Base-by-base conservation (phyloP, 768 basidiomycete species). In the Tricholomella constricta region DNA sequence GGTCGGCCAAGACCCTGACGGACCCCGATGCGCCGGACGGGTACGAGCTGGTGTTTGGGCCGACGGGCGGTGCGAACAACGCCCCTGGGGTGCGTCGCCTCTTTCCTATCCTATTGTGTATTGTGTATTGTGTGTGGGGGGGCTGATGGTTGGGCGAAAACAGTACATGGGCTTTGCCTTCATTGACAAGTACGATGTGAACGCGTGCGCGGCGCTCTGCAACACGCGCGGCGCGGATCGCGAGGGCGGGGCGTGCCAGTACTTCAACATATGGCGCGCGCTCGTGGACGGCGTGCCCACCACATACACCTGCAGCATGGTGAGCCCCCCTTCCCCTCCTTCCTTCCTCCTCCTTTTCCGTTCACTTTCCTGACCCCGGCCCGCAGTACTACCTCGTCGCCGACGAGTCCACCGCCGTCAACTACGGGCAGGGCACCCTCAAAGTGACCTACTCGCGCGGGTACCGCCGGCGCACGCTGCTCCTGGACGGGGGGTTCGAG, bases 191-290 rank as follows among this genome's bases (percentile, higher is more conserved):
- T 81, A 81, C 58, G 78, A 79, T 52, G 75, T 76, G 45, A 57
- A 69, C 7, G 75, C 75, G 5, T 81, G 78, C 45, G 75, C 79
- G 12, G 60, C 63, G 15, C 67, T 73, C 26, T 81, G 79, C 61
- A 78, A 76, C 50, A 66, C 64, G 11, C 73, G 78, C 25, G 72
- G 68, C 7, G 66, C 73, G 3, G 78, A 80, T 52, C 59, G 65
- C 6, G 56, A 56, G 27, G 77, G 78, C 25, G 79, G 78, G 40
- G 72, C 70, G 6, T 81, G 79, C 64, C 71, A 73, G 48, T 81
- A 72, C 68, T 78, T 81, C 65, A 81, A 81, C 57, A 79, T 80
- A 66, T 81, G 78, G 78, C 73, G 77, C 31, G 78, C 77, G 11
- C 65, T 79, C 26, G 75, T 78, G 0, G 61, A 74, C 51, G 77